Evolutionary conservation across 306 rosid species (phyloP), one percentile per base, ranked within the genome.

Genomic region (Leucaena leucocephala): DNA sequence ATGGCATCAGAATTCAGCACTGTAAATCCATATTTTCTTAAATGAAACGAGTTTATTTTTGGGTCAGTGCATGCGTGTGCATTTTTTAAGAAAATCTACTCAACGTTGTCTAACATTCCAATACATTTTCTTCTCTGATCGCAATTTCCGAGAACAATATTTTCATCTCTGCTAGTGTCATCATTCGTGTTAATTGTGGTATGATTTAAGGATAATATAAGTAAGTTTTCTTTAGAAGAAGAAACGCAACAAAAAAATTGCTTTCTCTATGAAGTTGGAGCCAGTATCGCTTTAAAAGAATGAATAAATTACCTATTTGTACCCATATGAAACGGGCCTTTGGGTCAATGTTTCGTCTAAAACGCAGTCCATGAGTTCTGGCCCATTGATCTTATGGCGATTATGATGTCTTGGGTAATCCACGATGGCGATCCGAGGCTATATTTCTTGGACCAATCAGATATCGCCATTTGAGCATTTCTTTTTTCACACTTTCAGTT

Each of bases 21-120:
- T 78, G 82, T 78, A 78, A 36, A 78, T 21, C 57, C 27, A 66
- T 66, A 36, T 70, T 55, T 5, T 1, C 2, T 44, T 48, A 11
- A 11, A 10, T 57, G 21, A 16, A 19, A 67, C 7, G 40, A 33
- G 5, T 8, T 62, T 2, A 0, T 43, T 14, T 58, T 58, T 3
- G 10, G 6, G 36, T 10, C 15, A 58, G 4, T 22, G 7, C 8
- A 14, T 34, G 1, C 17, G 4, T 2, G 3, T 19, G 33, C 6
- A 55, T 6, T 54, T n/a, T 7, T 27, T 27, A 4, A 27, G 59
- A 54, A 54, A 17, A 2, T 9, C 27, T 0, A 2, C 8, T 7
- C 10, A 7, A n/a, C 59, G 2, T n/a, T 3, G 9, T 54, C 2
- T 27, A 27, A 27, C 27, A 27, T 27, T 27, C n/a, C n/a, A n/a